Conservation (phyloP, 176 grass and related monocot species). For the Oryza rufipogon region DNA sequence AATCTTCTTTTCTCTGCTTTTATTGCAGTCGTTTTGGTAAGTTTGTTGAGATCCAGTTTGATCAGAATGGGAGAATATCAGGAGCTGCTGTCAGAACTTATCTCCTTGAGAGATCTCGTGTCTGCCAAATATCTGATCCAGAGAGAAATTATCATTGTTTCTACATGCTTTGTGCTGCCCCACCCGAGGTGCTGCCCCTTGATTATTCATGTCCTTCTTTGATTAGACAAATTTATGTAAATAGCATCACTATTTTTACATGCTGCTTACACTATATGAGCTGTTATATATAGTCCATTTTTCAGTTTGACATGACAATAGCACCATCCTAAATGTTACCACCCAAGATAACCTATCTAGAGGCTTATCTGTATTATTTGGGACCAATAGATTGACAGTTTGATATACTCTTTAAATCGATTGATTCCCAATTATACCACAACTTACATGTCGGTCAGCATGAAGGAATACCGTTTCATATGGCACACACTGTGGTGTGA, state of each 20-base stretch:
- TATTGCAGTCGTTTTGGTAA: constrained; percentile 87
- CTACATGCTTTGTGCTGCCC: constrained; percentile 95
- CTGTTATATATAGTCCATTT: not conserved
- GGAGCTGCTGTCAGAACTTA: constrained; percentile 94
- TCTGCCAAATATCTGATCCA: constrained; percentile 91
- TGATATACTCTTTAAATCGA: not conserved
- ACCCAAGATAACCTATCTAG: not conserved
- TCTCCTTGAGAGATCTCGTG: constrained; percentile 94
- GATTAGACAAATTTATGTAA: constrained; percentile 1
- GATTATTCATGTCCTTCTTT: constrained; percentile 1
- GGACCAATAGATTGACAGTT: not conserved
- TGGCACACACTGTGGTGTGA: not conserved
- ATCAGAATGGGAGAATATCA: constrained; percentile 80
- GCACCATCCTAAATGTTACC: not conserved
- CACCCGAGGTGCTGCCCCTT: constrained; percentile 70
- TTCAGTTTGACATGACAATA: not conserved
- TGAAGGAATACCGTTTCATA: not conserved
- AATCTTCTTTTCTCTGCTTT: constrained; percentile 27
- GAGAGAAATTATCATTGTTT: constrained; percentile 99
- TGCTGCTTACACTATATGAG: not conserved
- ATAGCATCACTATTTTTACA: not conserved
- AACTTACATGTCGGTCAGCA: not conserved
- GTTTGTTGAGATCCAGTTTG: constrained; percentile 99
- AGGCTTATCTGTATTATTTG: not conserved
- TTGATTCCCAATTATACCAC: not conserved